Percentiles rank a stretch among this genome's conserved stretches.
phyloP scores from a whole-genome alignment of 495 filamentous ascomycete genomes.

The Podospora pseudoanserina region DNA sequence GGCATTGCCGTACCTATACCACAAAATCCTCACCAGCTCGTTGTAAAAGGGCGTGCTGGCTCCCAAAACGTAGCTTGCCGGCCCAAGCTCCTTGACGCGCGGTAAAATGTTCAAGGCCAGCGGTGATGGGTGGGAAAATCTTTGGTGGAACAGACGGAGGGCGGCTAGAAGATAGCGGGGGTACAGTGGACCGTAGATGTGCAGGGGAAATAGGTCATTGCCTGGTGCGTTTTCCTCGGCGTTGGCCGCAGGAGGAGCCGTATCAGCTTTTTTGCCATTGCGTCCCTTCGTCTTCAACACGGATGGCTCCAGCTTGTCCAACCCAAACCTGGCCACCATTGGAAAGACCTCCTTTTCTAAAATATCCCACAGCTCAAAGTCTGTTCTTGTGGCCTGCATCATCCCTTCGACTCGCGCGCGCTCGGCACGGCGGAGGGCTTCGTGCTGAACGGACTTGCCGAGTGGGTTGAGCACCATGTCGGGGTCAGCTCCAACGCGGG shows the following conservation, averaged over 20 bases:
- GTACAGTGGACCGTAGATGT: conserved; percentile 64
- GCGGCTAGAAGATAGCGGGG: conserved; percentile 61
- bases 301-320: conserved; percentile 19
- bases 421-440: conserved; percentile 38
- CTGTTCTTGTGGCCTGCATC: conserved; percentile 52
- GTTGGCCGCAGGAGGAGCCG: background rate
- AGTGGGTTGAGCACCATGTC: conserved; percentile 16
- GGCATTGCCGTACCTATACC: conserved; percentile 60
- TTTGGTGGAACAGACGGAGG: conserved; percentile 57
- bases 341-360: conserved; percentile 68
- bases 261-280: conserved; percentile 15
- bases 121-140: conserved; percentile 56
- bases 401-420: conserved; percentile 44
- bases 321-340: conserved; percentile 46
- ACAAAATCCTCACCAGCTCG: conserved; percentile 61
- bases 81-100: conserved; percentile 65
- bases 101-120: conserved; percentile 63
- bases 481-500: background rate
- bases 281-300: background rate
- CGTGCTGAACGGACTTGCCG: conserved; percentile 27
- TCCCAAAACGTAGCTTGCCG: conserved; percentile 67
- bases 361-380: conserved; percentile 67
- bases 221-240: background rate
- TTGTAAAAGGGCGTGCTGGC: conserved; percentile 72
- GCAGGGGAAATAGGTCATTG: conserved; percentile 39